A percentile compares a stretch with the other conserved stretches of the same genome.
phyloP scores from a whole-genome alignment of 495 filamentous ascomycete genomes.

The Xylaria intraflava region DNA sequence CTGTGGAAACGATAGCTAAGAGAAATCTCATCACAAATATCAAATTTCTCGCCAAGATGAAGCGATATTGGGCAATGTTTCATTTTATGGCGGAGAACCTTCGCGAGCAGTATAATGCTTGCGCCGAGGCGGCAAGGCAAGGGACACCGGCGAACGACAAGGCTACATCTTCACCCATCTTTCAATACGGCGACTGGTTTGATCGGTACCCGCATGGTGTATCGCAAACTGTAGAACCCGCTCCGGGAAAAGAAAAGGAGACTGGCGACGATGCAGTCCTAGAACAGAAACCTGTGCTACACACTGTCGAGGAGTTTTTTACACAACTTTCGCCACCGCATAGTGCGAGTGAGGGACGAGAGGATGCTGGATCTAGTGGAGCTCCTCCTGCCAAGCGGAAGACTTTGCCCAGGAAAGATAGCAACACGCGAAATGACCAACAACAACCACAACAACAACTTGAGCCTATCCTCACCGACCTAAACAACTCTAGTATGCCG shows the following conservation, averaged over 20 bases:
- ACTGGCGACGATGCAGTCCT: constrained; percentile 73
- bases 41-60: constrained; percentile 87
- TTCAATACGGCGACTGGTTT: constrained; percentile 99
- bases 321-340: constrained; percentile 66
- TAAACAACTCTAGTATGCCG: constrained; percentile 23
- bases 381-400: constrained; percentile 38
- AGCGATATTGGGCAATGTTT: constrained; percentile 96
- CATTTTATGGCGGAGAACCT: constrained; percentile 92
- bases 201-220: constrained; percentile 91
- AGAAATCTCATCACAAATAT: constrained; percentile 84
- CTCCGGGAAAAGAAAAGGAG: constrained; percentile 58
- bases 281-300: constrained; percentile 78
- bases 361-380: constrained; percentile 17
- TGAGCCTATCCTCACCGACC: constrained; percentile 38
- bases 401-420: constrained; percentile 36
- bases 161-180: constrained; percentile 55
- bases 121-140: constrained; percentile 65
- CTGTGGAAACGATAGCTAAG: constrained; percentile 70
- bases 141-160: constrained; percentile 45
- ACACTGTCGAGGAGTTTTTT: constrained; percentile 95
- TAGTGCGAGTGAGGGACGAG: constrained; percentile 33
- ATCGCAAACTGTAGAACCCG: constrained; percentile 70
- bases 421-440: constrained; percentile 30
- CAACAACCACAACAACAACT: constrained; percentile 32
- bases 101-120: constrained; percentile 80